Conservation (phyloP, 139 green algal species). For the Trebouxia sp. region DNA sequence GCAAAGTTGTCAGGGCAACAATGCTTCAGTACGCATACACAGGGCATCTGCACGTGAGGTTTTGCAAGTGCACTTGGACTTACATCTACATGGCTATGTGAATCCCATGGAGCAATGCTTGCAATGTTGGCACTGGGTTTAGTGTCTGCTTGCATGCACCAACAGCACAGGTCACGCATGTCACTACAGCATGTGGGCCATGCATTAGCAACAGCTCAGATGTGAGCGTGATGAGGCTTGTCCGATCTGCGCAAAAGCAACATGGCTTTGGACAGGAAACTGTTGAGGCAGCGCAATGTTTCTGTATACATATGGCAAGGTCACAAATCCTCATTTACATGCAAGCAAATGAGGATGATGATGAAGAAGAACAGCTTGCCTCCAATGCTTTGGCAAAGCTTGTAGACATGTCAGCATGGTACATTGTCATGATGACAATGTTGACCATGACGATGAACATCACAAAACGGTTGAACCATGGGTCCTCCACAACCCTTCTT, state of each 20-base stretch:
- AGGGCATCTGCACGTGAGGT: too few relatives aligned
- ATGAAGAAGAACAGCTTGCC: not conserved
- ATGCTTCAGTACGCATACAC: too few relatives aligned
- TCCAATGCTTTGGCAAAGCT: slow-evolving; percentile 8
- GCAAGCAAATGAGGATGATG: too few relatives aligned
- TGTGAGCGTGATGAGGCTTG: slow-evolving; percentile 27
- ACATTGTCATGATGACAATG: slow-evolving; percentile 53
- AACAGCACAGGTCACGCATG: not conserved
- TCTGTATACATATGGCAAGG: too few relatives aligned
- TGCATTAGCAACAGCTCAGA: slow-evolving; percentile 54
- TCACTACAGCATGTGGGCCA: not conserved
- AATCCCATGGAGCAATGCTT: too few relatives aligned
- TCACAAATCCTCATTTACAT: too few relatives aligned
- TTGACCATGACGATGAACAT: slow-evolving; percentile 59
- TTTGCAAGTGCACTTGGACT: too few relatives aligned
- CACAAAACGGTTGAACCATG: slow-evolving; percentile 46
- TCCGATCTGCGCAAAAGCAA: too few relatives aligned
- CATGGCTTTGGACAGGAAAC: too few relatives aligned
- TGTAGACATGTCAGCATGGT: slow-evolving; percentile 23
- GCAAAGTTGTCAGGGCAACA: too few relatives aligned
- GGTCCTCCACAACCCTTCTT: not conserved
- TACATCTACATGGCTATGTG: too few relatives aligned
- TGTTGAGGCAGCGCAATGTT: too few relatives aligned
- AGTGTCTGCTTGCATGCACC: not conserved
- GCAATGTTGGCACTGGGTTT: not conserved